Percentiles rank a stretch among this genome's conserved stretches.
Conservation (phyloP, 768 basidiomycete species). For the Tulasnella sp. region DNA sequence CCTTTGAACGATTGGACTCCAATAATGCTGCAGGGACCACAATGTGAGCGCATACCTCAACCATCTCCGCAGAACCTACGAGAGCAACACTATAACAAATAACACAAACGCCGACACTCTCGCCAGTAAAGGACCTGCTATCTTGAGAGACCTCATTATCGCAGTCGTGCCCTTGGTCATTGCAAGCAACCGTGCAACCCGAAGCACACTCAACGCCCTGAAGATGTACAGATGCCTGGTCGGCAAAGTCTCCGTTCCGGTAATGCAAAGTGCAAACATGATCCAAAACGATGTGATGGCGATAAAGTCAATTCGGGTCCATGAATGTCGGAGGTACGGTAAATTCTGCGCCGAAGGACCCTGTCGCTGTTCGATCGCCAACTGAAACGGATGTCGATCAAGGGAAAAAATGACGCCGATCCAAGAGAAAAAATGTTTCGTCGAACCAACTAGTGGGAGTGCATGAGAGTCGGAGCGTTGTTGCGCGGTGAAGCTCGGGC, state of each 20-base stretch:
- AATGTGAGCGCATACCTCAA: not conserved
- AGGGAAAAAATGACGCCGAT: slow-evolving; percentile 12
- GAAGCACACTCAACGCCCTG: slow-evolving; percentile 79
- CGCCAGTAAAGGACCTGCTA: slow-evolving; percentile 81
- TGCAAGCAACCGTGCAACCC: slow-evolving; percentile 75
- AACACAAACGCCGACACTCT: slow-evolving; percentile 88
- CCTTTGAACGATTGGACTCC: slow-evolving; percentile 92
- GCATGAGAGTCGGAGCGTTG: slow-evolving; percentile 52
- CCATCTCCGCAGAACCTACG: slow-evolving; percentile 60
- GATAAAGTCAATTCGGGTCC: slow-evolving; percentile 85
- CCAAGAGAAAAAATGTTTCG: not conserved
- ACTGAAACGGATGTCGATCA: slow-evolving; percentile 42
- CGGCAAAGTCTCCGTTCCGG: slow-evolving; percentile 60
- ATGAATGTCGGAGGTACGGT: slow-evolving; percentile 88
- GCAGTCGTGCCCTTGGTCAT: slow-evolving; percentile 91
- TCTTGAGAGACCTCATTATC: slow-evolving; percentile 89
- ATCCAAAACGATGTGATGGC: slow-evolving; percentile 88
- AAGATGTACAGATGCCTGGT: slow-evolving; percentile 77
- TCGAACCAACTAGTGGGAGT: slow-evolving; percentile 41
- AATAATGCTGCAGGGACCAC: slow-evolving; percentile 63
- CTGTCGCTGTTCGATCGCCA: slow-evolving; percentile 39
- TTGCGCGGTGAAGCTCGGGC: slow-evolving; percentile 44
- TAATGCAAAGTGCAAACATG: slow-evolving; percentile 62
- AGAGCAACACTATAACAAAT: slow-evolving; percentile 85
- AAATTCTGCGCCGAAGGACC: slow-evolving; percentile 43